Percentiles rank a stretch among this genome's conserved stretches.
phyloP scores from a whole-genome alignment of 2,329 filamentous ascomycete genomes.

The Clonostachys sp. region DNA sequence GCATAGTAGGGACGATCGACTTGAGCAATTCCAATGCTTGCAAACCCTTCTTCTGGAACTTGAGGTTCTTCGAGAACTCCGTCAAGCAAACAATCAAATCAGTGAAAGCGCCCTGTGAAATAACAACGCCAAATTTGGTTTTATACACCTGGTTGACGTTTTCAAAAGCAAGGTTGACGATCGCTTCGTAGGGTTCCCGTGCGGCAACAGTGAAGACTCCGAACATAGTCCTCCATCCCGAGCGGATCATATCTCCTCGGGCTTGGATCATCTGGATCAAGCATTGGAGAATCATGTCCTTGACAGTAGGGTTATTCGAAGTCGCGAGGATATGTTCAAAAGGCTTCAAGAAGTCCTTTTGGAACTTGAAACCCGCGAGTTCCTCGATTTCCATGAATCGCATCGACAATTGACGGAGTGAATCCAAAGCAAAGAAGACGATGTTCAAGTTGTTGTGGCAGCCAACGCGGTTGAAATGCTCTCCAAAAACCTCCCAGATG shows the following conservation, averaged over 20 bases:
- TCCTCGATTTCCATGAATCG: slow-evolving; percentile 98
- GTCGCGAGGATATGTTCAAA: slow-evolving; percentile 98
- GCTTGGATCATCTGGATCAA: slow-evolving; percentile 99
- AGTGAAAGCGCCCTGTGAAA: slow-evolving; percentile 93
- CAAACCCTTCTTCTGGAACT: slow-evolving; percentile 97
- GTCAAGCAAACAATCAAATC: slow-evolving; percentile 95
- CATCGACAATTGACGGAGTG: slow-evolving; percentile 92
- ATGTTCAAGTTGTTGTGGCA: slow-evolving; percentile 95
- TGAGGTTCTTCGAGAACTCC: slow-evolving; percentile 97
- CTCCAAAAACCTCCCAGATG: slow-evolving; percentile 95
- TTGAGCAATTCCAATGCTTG: slow-evolving; percentile 95
- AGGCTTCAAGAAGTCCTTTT: slow-evolving; percentile 97
- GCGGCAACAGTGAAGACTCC: slow-evolving; percentile 97
- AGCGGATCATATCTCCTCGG: slow-evolving; percentile 91
- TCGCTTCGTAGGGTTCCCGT: slow-evolving; percentile 86
- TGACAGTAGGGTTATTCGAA: slow-evolving; percentile 84
- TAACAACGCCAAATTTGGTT: slow-evolving; percentile 90
- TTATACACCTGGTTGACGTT: slow-evolving; percentile 96
- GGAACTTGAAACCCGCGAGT: slow-evolving; percentile 97
- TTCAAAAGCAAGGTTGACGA: slow-evolving; percentile 95
- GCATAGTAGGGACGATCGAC: slow-evolving; percentile 89
- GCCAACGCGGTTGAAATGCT: slow-evolving; percentile 97
- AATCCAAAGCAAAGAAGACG: slow-evolving; percentile 96
- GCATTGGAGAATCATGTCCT: slow-evolving; percentile 94
- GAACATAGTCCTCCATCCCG: slow-evolving; percentile 99